These are phyloP conservation scores for Aspergillus quadrilineatus DNA, from an alignment of 2,329 filamentous ascomycete species.

Conservation along the genomic window DNA sequence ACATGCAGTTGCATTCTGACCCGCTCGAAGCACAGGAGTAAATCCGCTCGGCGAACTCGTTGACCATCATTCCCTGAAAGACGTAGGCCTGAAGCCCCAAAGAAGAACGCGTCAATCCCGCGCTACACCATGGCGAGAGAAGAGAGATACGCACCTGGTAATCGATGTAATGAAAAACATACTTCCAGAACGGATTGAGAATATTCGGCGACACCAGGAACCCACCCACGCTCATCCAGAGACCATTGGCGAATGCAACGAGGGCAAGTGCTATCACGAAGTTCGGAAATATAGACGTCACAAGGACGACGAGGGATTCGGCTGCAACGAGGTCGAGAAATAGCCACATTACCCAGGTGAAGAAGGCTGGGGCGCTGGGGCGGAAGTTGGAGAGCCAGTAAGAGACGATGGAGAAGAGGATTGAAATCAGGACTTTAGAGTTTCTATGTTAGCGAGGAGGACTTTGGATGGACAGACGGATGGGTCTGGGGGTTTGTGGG, in stretches of 20 bases:
- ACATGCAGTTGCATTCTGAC: slow-evolving; percentile 67
- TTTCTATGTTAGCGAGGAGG: background rate
- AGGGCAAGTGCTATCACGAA: slow-evolving; percentile 79
- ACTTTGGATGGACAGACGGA: background rate
- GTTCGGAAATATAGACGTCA: slow-evolving; percentile 70
- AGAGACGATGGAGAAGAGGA: slow-evolving; percentile 71
- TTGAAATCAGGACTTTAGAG: slow-evolving; percentile 62
- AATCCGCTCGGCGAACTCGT: slow-evolving; percentile 68
- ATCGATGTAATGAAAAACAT: slow-evolving; percentile 85
- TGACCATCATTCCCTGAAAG: slow-evolving; percentile 91
- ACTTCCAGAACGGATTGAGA: slow-evolving; percentile 81
- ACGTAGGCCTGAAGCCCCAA: slow-evolving; percentile 59
- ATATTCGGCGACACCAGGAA: slow-evolving; percentile 73
- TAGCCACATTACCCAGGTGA: slow-evolving; percentile 77
- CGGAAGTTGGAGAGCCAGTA: slow-evolving; percentile 82
- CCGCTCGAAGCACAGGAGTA: slow-evolving; percentile 57
- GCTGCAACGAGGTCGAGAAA: slow-evolving; percentile 81
- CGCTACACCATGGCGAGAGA: background rate
- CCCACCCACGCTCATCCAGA: slow-evolving; percentile 85
- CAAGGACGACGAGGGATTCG: slow-evolving; percentile 76
- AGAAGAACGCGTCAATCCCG: background rate
- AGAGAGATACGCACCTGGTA: slow-evolving; percentile 59
- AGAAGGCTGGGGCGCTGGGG: slow-evolving; percentile 65
- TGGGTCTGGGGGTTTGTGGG: too few relatives aligned
- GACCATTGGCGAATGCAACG: slow-evolving; percentile 79